phyloP scores from a whole-genome alignment of 768 basidiomycete species.

The Suillus variegatus region DNA sequence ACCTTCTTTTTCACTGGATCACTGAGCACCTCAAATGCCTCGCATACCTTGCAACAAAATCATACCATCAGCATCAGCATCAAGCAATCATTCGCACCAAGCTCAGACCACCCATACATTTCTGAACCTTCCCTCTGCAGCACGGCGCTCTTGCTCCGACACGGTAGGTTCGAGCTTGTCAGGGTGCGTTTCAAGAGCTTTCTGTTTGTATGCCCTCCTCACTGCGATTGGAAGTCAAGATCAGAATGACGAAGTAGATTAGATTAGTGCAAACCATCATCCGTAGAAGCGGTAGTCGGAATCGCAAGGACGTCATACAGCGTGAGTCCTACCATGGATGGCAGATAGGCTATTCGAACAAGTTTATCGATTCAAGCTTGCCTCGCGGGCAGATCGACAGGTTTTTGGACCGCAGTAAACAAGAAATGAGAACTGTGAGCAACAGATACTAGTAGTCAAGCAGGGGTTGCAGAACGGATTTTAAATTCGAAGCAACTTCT shows the following conservation, averaged over 20 bases:
- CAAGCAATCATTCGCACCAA: conserved; percentile 15
- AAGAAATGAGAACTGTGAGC: neutral
- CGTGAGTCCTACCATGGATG: conserved; percentile 35
- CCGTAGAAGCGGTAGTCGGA: conserved; percentile 42
- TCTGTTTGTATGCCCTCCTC: conserved; percentile 66
- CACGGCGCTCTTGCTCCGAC: conserved; percentile 50
- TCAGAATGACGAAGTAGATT: neutral
- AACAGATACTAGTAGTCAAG: neutral
- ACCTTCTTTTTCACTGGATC: conserved; percentile 60
- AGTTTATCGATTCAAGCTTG: neutral
- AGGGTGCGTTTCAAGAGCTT: conserved; percentile 71
- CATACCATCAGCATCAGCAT: conserved; percentile 20
- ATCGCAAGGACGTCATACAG: conserved; percentile 50
- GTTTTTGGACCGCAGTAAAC: neutral
- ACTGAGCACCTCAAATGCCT: conserved; percentile 61
- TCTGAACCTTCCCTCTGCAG: conserved; percentile 60
- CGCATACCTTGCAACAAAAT: conserved; percentile 48
- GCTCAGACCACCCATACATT: conserved; percentile 43
- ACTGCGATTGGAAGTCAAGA: conserved; percentile 38
- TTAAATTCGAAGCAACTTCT: neutral
- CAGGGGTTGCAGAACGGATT: neutral
- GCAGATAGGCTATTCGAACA: neutral
- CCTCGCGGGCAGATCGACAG: conserved; percentile 1
- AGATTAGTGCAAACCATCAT: conserved; percentile 45
- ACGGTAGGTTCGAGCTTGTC: conserved; percentile 64